phyloP scores from a whole-genome alignment of 768 basidiomycete genomes.

The Lactarius sp. region DNA sequence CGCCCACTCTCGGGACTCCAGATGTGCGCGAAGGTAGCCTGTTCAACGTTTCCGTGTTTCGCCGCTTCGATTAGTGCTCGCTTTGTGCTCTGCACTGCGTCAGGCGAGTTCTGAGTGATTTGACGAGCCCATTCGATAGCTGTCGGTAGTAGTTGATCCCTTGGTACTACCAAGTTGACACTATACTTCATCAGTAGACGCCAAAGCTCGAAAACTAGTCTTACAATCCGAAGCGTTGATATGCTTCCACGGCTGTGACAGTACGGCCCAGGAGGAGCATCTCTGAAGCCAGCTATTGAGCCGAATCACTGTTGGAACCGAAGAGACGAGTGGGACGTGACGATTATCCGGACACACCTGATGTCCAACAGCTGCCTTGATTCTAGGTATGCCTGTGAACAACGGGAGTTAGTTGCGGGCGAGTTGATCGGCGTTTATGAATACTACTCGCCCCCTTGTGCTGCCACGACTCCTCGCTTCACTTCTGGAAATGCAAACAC shows the following conservation, averaged over 20 bases:
- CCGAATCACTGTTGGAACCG: not conserved
- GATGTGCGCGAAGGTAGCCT: slow-evolving; percentile 44
- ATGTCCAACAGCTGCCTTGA: not conserved
- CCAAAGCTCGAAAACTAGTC: not conserved
- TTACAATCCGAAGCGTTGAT: not conserved
- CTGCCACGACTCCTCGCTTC: slow-evolving; percentile 67
- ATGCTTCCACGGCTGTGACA: not conserved
- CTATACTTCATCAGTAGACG: slow-evolving; percentile 1
- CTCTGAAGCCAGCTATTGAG: not conserved
- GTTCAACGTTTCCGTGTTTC: slow-evolving; percentile 48
- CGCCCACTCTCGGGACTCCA: slow-evolving; percentile 46
- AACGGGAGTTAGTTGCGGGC: not conserved
- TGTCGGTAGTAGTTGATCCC: slow-evolving; percentile 47
- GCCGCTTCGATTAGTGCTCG: slow-evolving; percentile 52
- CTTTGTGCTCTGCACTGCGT: slow-evolving; percentile 74
- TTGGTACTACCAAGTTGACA: slow-evolving; percentile 43
- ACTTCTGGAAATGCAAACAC: slow-evolving; percentile 57
- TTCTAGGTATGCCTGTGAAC: not conserved
- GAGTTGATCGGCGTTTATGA: not conserved
- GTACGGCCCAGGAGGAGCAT: not conserved
- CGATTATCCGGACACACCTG: not conserved
- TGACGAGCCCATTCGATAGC: slow-evolving; percentile 50
- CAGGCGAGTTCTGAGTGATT: slow-evolving; percentile 47
- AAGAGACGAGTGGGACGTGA: not conserved
- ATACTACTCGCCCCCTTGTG: slow-evolving; percentile 55